Evolutionary conservation across 371 early-diverging fungal species (phyloP), one percentile per base, ranked within the genome.

Genomic region (Lichtheimia corymbifera): DNA sequence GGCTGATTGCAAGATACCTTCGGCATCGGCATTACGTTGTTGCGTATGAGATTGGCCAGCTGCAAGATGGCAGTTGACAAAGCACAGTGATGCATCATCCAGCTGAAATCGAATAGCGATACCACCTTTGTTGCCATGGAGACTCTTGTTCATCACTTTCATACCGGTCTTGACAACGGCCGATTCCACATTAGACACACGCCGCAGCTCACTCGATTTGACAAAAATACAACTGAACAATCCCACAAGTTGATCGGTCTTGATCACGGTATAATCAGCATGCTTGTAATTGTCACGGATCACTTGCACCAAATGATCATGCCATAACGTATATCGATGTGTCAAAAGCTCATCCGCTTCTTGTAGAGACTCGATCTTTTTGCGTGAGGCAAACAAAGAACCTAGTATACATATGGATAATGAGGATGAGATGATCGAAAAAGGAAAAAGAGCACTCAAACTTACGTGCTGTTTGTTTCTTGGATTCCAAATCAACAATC

Each of bases 41-140:
- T 75, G 70, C 3, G 87, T 76, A 44, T 93, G 83, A 0, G 79
- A 83, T 64, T 93, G 93, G 17, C 93, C 92, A 4, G 96, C 96
- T 0, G 94, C 93, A 56, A 95, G 73, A 72, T 95, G 96, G 59
- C 89, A 87, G 65, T 92, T 93, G 53, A 93, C 87, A 65, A 95
- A 93, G 61, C 93, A 92, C 17, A 95, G 70, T 5, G 92, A 89
- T 1, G 91, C 77, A 60, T 93, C 88, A 65, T 92, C 89, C 57
- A 88, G 68, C 5, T 89, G 73, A 47, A 95, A 72, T 9, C 93
- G 83, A 18, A 87, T 83, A 18, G 88, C 88, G 53, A 95, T 85
- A 30, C 88, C 92, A n/a, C 95, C 95, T 85, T 95, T 95, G 76
- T 93, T 95, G 9, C 93, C 95, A 68, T 93, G 91, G 0, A 76